phyloP scores from a whole-genome alignment of 2,329 filamentous ascomycete species.

The Chaetomium globosum region DNA sequence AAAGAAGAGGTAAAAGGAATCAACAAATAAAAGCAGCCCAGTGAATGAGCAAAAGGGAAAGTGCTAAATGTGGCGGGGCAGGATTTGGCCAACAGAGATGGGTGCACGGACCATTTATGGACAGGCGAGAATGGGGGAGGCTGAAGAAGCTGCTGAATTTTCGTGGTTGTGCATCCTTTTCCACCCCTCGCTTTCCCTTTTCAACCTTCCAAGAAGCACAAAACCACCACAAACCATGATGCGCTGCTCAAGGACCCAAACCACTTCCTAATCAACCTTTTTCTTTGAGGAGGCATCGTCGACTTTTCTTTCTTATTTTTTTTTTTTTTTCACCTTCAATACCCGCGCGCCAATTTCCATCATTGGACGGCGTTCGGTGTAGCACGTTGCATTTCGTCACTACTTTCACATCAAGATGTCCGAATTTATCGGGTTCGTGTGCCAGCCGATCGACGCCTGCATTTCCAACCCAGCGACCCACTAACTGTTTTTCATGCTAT shows the following conservation, averaged over 20 bases:
- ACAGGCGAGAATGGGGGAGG: constrained; percentile 27
- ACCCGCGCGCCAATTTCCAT: constrained; percentile 16
- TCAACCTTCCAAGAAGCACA: constrained; percentile 25
- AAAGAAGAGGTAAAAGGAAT: too few relatives aligned
- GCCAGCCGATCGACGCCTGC: constrained; percentile 27
- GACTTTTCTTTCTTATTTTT: constrained; percentile 1
- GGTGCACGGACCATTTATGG: constrained; percentile 16
- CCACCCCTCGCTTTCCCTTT: constrained; percentile 19
- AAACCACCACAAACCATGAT: constrained; percentile 28
- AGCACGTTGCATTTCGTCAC: constrained; percentile 24
- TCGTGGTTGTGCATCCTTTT: constrained; percentile 25
- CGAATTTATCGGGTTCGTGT: constrained; percentile 61
- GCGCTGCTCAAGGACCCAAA: constrained; percentile 23
- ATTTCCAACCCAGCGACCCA: neutral
- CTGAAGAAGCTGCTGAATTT: constrained; percentile 33
- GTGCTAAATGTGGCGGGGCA: constrained; percentile 21
- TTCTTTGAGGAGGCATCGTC: constrained; percentile 22
- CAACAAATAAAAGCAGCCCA: too few relatives aligned
- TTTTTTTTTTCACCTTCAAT: constrained; percentile 12
- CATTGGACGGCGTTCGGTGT: constrained; percentile 11
- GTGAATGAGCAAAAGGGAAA: neutral
- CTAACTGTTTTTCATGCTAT: constrained; percentile 28
- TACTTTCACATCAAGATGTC: constrained; percentile 48
- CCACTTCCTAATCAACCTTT: constrained; percentile 19
- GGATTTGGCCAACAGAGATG: neutral